These are phyloP conservation scores for Anastatica hierochuntica DNA, from an alignment of 345 rosid species.

Conservation along the genomic window DNA sequence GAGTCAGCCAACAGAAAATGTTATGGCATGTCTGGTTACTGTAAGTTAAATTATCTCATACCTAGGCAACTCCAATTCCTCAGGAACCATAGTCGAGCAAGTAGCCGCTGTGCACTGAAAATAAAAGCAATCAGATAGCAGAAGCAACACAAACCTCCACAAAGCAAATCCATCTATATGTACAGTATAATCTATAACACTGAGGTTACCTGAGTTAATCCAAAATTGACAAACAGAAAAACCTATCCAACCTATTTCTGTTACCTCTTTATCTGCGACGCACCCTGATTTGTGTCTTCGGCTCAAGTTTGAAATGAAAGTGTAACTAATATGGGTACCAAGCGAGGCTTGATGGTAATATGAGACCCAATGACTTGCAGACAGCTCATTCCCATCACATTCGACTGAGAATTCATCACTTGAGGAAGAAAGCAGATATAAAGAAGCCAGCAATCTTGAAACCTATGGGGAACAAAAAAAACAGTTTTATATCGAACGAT, in stretches of 20 bases:
- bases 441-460: slow-evolving; percentile 61
- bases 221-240: slow-evolving; percentile 9
- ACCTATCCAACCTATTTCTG: background rate
- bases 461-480: slow-evolving; percentile 46
- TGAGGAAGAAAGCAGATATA: slow-evolving; percentile 53
- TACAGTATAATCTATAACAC: slow-evolving; percentile 3
- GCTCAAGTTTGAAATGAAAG: slow-evolving; percentile 42
- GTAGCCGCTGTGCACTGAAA: slow-evolving; percentile 36
- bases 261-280: slow-evolving; percentile 38
- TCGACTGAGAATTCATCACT: slow-evolving; percentile 33
- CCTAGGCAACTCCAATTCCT: slow-evolving; percentile 37
- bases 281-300: slow-evolving; percentile 25
- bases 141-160: background rate
- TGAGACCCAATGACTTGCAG: slow-evolving; percentile 86
- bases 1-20: slow-evolving; percentile 10
- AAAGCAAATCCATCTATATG: background rate
- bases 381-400: slow-evolving; percentile 38
- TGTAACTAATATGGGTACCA: slow-evolving; percentile 59
- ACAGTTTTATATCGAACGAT: slow-evolving; percentile 1
- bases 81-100: slow-evolving; percentile 29
- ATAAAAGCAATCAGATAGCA: slow-evolving; percentile 17
- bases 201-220: slow-evolving; percentile 1
- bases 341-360: slow-evolving; percentile 94
- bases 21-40: slow-evolving; percentile 6
- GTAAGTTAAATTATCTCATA: slow-evolving; percentile 25